A percentile compares a stretch with the other conserved stretches of the same genome.
These are phyloP conservation scores for Neurospora sp. DNA, from an alignment of 495 filamentous ascomycete species.

Conservation along the genomic window DNA sequence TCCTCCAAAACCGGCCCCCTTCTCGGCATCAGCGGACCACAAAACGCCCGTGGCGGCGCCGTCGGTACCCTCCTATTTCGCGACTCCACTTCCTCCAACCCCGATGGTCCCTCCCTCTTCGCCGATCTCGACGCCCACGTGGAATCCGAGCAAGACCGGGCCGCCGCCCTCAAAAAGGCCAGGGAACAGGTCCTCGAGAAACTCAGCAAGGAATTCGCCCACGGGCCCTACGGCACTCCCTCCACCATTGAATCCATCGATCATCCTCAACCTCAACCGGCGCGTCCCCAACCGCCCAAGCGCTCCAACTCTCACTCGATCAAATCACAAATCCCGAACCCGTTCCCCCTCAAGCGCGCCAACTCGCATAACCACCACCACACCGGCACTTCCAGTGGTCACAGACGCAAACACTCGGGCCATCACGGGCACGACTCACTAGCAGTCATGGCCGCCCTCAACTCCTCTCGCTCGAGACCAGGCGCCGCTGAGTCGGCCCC, in stretches of 20 bases:
- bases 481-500: background rate
- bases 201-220: slow-evolving; percentile 30
- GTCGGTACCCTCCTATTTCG: background rate
- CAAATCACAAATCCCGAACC: background rate
- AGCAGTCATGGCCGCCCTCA: background rate
- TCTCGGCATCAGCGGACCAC: background rate
- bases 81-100: background rate
- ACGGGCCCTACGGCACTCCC: background rate
- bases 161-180: slow-evolving; percentile 31
- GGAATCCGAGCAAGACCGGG: slow-evolving; percentile 30
- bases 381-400: background rate
- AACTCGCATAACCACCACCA: background rate
- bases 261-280: background rate
- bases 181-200: slow-evolving; percentile 37
- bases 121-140: slow-evolving; percentile 28
- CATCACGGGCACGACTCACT: background rate
- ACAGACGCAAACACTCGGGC: background rate
- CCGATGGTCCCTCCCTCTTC: slow-evolving; percentile 34
- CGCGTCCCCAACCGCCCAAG: background rate
- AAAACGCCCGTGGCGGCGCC: background rate
- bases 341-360: background rate
- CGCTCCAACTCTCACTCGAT: background rate
- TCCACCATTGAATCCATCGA: background rate
- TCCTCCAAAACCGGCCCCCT: slow-evolving; percentile 23
- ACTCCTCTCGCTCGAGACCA: background rate